Percentiles rank a stretch among this genome's conserved stretches.
phyloP scores from a whole-genome alignment of 1,139 yeast genomes.

The Blastobotrys capitulatus region DNA sequence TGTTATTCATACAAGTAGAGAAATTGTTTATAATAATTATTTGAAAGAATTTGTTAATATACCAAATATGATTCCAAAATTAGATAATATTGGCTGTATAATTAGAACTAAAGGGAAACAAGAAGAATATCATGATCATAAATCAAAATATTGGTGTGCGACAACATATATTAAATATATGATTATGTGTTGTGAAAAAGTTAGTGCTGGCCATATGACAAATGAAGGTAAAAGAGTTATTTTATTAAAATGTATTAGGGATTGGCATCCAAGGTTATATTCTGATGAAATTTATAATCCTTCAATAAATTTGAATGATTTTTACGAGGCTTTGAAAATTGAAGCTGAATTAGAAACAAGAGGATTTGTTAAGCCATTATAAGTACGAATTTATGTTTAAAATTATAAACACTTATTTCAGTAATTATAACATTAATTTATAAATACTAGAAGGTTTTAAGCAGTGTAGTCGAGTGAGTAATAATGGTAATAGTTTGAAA shows the following conservation, averaged over 20 bases:
- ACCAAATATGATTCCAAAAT: background rate
- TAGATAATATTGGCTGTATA: background rate
- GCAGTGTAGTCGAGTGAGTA: too few species aligned
- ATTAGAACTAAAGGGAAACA: too few species aligned
- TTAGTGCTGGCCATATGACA: background rate
- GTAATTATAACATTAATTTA: too few species aligned
- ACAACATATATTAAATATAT: background rate
- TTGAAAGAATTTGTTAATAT: background rate
- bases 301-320: background rate
- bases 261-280: background rate
- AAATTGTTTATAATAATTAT: background rate
- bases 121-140: background rate
- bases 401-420: too few species aligned
- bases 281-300: background rate
- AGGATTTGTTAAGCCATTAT: background rate
- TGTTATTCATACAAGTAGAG: background rate
- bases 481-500: too few species aligned
- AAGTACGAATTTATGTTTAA: too few species aligned
- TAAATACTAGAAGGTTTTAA: too few species aligned
- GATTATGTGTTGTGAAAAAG: background rate
- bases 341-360: background rate
- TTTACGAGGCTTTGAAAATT: background rate
- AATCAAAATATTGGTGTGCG: background rate
- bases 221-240: conserved; percentile 1
- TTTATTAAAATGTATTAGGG: background rate